A percentile compares a stretch with the other conserved stretches of the same genome.
phyloP scores from a whole-genome alignment of 31 red algal genomes.

The Porphyra umbilicalis region DNA sequence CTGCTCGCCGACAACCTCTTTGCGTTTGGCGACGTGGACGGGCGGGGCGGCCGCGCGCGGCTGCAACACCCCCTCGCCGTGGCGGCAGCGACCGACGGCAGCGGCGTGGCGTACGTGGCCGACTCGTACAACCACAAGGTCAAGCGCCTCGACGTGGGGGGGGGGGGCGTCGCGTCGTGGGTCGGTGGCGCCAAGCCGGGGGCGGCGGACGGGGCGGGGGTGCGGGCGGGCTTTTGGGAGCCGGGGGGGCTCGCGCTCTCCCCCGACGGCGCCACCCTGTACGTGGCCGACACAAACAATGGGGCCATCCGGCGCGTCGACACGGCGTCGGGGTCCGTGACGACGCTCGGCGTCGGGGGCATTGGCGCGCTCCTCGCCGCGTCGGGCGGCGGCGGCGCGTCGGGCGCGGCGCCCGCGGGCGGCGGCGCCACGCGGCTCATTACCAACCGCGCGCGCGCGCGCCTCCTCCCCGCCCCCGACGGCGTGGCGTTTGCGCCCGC shows the following conservation, averaged over 20 bases:
- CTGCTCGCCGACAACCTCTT: constrained; percentile 83
- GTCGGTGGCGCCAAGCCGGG: constrained; percentile 49
- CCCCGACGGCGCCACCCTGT: constrained; percentile 30
- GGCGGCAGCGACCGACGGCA: constrained; percentile 23
- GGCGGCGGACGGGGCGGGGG: constrained; percentile 39
- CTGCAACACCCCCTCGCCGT: constrained; percentile 81
- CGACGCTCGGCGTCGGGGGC: constrained; percentile 19
- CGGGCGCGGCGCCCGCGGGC: not conserved
- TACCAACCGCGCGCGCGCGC: not conserved
- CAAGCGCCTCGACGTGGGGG: constrained; percentile 50
- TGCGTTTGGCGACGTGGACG: constrained; percentile 90
- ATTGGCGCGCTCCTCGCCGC: not conserved
- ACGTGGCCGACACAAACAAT: constrained; percentile 88
- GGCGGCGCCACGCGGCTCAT: not conserved
- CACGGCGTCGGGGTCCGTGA: constrained; percentile 20
- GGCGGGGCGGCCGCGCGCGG: constrained; percentile 44
- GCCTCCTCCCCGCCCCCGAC: not conserved
- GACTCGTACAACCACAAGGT: constrained; percentile 98
- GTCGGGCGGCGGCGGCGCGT: not conserved
- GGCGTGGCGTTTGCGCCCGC: not conserved
- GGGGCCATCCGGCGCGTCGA: constrained; percentile 62
- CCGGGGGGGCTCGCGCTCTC: constrained; percentile 66
- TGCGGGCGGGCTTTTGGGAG: constrained; percentile 78
- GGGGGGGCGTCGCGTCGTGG: constrained; percentile 17
- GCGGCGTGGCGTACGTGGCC: constrained; percentile 49